Conservation (phyloP, 1,284 basidiomycete species). For the Cutaneotrichosporon cavernicola region DNA sequence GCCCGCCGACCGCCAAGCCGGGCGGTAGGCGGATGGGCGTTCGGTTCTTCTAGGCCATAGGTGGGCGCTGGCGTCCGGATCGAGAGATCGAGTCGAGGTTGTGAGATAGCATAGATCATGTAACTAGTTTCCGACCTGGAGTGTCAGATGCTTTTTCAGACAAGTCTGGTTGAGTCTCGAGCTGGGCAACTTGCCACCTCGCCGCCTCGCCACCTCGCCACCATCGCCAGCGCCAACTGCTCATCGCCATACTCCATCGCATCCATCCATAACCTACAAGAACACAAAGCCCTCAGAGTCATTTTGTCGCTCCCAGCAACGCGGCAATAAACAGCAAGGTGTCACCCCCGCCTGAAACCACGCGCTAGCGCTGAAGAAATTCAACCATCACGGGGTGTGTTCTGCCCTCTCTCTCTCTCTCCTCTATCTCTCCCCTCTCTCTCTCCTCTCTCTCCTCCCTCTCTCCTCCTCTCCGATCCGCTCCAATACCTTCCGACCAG, state of each 20-base stretch:
- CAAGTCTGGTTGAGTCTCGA: no score
- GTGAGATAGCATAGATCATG: slow-evolving; percentile 3
- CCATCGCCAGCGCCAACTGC: no score
- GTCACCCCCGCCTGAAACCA: slow-evolving; percentile 44
- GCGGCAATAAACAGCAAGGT: slow-evolving; percentile 38
- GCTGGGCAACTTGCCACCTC: no score
- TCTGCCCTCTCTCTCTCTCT: not conserved
- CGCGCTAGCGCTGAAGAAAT: slow-evolving; percentile 53
- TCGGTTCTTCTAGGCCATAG: slow-evolving; percentile 12
- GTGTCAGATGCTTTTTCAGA: not conserved
- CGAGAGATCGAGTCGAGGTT: not conserved
- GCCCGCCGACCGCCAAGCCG: slow-evolving; percentile 39
- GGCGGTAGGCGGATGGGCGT: slow-evolving; percentile 18
- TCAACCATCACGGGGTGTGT: slow-evolving; percentile 49
- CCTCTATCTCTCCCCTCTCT: not conserved
- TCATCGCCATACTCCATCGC: not conserved
- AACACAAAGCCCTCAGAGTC: slow-evolving; percentile 42
- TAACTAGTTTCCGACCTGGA: not conserved
- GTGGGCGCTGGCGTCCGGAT: not conserved
- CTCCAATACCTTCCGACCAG: not conserved
- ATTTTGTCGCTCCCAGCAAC: slow-evolving; percentile 45
- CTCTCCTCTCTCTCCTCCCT: not conserved
- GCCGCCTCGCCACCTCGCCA: no score
- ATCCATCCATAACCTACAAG: not conserved
- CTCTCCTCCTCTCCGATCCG: not conserved